Percentiles rank a stretch among this genome's conserved stretches.
These are phyloP conservation scores for Aspergillus kassunensis DNA, from an alignment of 495 filamentous ascomycete species.

Conservation along the genomic window DNA sequence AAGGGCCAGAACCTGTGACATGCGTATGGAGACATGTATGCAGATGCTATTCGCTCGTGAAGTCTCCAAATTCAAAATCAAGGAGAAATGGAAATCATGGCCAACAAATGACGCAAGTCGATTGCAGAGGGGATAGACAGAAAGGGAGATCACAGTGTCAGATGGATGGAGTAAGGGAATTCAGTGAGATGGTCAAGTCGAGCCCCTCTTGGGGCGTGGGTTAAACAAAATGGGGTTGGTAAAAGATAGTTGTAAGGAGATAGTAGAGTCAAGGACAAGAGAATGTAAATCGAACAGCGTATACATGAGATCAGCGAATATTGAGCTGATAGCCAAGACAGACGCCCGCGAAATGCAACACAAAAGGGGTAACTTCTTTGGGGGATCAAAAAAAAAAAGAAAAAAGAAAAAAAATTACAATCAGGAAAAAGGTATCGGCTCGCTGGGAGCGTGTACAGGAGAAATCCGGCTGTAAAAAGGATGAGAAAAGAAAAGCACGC, in stretches of 20 bases:
- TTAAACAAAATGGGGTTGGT: constrained; percentile 16
- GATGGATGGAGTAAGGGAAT: constrained; percentile 9
- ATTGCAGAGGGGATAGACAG: constrained; percentile 5
- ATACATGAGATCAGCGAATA: constrained; percentile 37
- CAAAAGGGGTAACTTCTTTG: constrained; percentile 20
- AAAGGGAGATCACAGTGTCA: constrained; percentile 12
- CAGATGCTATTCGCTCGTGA: constrained; percentile 19
- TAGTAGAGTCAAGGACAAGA: constrained; percentile 21
- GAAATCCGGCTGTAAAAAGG: constrained; percentile 10
- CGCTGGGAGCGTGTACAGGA: constrained; percentile 34
- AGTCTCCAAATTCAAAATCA: constrained; percentile 20
- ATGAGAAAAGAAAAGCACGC: constrained; percentile 14
- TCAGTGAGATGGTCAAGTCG: constrained; percentile 16
- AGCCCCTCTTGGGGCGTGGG: constrained; percentile 18
- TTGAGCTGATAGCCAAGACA: constrained; percentile 40
- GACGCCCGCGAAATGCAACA: constrained; percentile 50
- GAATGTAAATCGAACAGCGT: constrained; percentile 29
- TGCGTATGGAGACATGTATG: constrained; percentile 19
- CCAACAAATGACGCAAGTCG: constrained; percentile 15
- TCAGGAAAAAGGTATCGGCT: constrained; percentile 33
- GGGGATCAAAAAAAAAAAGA: constrained; percentile 20
- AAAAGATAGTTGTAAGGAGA: constrained; percentile 25
- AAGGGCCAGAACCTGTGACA: constrained; percentile 22
- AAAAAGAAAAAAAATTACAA: constrained; percentile 27
- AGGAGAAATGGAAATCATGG: constrained; percentile 19